Evolutionary conservation across 1,284 basidiomycete species (phyloP).

Genomic region (Fomitopsis palustris): DNA sequence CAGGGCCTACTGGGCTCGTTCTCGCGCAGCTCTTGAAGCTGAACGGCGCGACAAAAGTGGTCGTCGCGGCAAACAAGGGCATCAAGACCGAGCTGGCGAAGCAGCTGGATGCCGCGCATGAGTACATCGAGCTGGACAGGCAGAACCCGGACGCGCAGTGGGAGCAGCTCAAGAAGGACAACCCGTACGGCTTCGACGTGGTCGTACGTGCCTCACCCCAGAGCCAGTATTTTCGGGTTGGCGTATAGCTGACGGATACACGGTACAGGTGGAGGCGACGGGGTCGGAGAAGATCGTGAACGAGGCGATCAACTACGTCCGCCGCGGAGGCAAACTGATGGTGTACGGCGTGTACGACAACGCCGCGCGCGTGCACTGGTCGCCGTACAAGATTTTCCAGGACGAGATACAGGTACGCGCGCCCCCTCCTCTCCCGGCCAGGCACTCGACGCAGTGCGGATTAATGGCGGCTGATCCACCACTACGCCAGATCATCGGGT

Average conservation of each 20-base stretch:
- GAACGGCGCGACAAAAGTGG: slow-evolving; percentile 48
- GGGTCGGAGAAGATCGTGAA: slow-evolving; percentile 56
- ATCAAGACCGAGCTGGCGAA: slow-evolving; percentile 59
- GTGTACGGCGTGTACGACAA: slow-evolving; percentile 61
- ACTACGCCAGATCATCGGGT: slow-evolving; percentile 46
- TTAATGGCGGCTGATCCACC: background rate
- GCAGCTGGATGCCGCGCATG: slow-evolving; percentile 48
- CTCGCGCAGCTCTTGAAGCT: slow-evolving; percentile 58
- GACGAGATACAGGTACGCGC: slow-evolving; percentile 55
- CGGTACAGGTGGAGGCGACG: slow-evolving; percentile 45
- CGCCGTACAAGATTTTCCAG: slow-evolving; percentile 57
- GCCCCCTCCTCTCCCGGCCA: background rate
- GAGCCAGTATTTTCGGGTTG: background rate
- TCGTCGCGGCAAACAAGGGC: slow-evolving; percentile 51
- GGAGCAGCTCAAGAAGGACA: slow-evolving; percentile 53
- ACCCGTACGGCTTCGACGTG: slow-evolving; percentile 62
- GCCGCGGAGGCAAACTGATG: slow-evolving; percentile 47
- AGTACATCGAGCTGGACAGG: slow-evolving; percentile 57
- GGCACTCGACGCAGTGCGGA: background rate
- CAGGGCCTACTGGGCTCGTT: slow-evolving; percentile 54
- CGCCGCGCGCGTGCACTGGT: slow-evolving; percentile 51
- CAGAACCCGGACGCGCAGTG: slow-evolving; percentile 48
- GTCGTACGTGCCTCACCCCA: slow-evolving; percentile 34
- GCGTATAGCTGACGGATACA: background rate
- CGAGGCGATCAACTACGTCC: slow-evolving; percentile 58